Percentiles rank a stretch among this genome's conserved stretches.
Conservation (phyloP, 805 yeast genomes). For the Yarrowia phangngaensis region DNA sequence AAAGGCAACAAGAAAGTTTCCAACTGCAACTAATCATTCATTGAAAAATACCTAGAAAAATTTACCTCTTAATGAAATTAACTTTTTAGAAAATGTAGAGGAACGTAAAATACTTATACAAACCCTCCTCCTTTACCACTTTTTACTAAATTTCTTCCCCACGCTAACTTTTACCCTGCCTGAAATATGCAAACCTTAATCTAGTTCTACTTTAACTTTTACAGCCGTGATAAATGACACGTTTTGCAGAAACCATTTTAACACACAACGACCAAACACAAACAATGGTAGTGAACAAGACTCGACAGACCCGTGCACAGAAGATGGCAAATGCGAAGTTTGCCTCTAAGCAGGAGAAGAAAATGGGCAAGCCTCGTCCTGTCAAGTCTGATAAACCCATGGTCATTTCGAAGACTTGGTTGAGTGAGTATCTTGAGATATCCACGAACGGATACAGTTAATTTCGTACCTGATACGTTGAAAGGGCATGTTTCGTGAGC, state of each 20-base stretch:
- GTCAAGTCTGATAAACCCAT: constrained; percentile 38
- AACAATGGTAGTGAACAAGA: constrained; percentile 17
- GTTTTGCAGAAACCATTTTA: neutral
- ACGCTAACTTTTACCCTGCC: constrained; percentile 24
- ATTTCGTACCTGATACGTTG: too few relatives aligned
- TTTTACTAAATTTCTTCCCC: too few relatives aligned
- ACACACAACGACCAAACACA: neutral
- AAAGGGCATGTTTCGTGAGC: neutral
- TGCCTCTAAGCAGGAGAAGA: constrained; percentile 65
- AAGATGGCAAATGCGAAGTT: constrained; percentile 82
- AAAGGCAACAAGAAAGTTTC: too few relatives aligned
- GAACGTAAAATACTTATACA: too few relatives aligned
- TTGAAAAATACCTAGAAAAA: too few relatives aligned
- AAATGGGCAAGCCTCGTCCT: constrained; percentile 68
- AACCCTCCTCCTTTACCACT: too few relatives aligned
- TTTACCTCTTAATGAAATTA: too few relatives aligned
- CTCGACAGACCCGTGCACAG: constrained; percentile 75
- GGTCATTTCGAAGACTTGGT: constrained; percentile 59
- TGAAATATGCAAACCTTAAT: constrained; percentile 16
- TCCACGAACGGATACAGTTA: neutral
- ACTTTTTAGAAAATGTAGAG: too few relatives aligned
- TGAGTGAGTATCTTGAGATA: constrained; percentile 44
- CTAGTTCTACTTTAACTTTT: neutral
- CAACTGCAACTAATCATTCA: too few relatives aligned
- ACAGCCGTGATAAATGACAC: too few relatives aligned